Conservation (phyloP, 169 alveolate species). For the Babesia ovata region DNA sequence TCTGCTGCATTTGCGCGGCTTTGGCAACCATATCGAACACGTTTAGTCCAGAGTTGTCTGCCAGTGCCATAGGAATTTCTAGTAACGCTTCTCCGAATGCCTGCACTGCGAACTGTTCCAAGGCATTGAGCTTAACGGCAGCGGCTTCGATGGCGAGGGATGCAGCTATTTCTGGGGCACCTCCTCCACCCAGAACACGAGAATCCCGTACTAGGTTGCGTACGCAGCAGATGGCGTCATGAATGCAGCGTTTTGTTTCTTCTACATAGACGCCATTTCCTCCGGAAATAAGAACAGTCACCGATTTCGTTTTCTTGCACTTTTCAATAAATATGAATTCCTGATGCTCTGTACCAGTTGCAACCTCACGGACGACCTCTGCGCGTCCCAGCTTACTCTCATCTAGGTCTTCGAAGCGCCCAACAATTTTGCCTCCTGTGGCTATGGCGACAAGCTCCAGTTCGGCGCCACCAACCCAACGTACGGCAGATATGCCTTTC, state of each 20-base stretch:
- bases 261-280: conserved; percentile 96
- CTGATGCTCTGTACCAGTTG: conserved; percentile 94
- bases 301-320: conserved; percentile 91
- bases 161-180: conserved; percentile 96
- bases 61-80: conserved; percentile 93
- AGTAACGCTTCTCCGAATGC: conserved; percentile 98
- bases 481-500: conserved; percentile 93
- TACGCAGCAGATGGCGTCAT: conserved; percentile 98
- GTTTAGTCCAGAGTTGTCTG: conserved; percentile 96
- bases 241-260: conserved; percentile 97
- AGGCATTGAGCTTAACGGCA: conserved; percentile 89
- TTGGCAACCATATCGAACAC: conserved; percentile 91
- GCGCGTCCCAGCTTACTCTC: conserved; percentile 95
- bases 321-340: conserved; percentile 94
- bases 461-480: conserved; percentile 99
- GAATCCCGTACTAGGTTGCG: conserved; percentile 87
- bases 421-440: conserved; percentile 97
- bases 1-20: conserved; percentile 84
- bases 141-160: conserved; percentile 89
- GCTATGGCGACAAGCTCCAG: conserved; percentile 99
- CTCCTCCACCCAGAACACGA: conserved; percentile 97
- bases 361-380: conserved; percentile 88
- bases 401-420: conserved; percentile 93
- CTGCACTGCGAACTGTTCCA: conserved; percentile 97
- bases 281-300: conserved; percentile 95